Evolutionary conservation across 768 basidiomycete genomes (phyloP).

Genomic region (Pilatotrama ljubarskyi): DNA sequence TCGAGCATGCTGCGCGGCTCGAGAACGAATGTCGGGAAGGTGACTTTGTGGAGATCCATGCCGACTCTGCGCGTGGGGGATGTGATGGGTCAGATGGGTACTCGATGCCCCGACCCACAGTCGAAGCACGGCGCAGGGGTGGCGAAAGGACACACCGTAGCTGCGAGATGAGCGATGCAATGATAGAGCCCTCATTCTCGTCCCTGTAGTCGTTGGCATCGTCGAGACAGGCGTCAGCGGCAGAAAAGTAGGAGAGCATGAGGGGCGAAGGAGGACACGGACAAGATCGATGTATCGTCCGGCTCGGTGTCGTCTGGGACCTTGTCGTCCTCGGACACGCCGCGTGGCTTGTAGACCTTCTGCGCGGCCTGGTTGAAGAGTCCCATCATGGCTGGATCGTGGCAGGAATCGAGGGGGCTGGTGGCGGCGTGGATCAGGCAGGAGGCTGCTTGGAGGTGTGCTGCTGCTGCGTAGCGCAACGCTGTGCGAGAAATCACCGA

Average conservation of each 20-base stretch:
- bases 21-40: conserved; percentile 92
- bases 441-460: background rate
- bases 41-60: conserved; percentile 95
- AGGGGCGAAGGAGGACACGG: conserved; percentile 41
- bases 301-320: conserved; percentile 81
- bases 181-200: conserved; percentile 91
- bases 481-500: background rate
- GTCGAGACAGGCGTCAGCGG: conserved; percentile 39
- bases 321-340: conserved; percentile 62
- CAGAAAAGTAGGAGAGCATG: conserved; percentile 31
- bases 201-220: conserved; percentile 52
- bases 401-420: conserved; percentile 1
- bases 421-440: conserved; percentile 19
- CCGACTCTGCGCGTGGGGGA: conserved; percentile 61
- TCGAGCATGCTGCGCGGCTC: conserved; percentile 98
- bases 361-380: conserved; percentile 71
- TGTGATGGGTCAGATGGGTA: background rate
- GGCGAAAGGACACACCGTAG: conserved; percentile 57
- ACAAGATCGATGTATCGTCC: conserved; percentile 90
- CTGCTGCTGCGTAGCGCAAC: conserved; percentile 18
- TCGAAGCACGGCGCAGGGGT: background rate
- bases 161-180: conserved; percentile 85
- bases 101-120: background rate
- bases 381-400: conserved; percentile 63
- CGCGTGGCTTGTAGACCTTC: conserved; percentile 69